Conservation (phyloP, 106 monocot genomes). For the Apostasia shenzhenica region DNA sequence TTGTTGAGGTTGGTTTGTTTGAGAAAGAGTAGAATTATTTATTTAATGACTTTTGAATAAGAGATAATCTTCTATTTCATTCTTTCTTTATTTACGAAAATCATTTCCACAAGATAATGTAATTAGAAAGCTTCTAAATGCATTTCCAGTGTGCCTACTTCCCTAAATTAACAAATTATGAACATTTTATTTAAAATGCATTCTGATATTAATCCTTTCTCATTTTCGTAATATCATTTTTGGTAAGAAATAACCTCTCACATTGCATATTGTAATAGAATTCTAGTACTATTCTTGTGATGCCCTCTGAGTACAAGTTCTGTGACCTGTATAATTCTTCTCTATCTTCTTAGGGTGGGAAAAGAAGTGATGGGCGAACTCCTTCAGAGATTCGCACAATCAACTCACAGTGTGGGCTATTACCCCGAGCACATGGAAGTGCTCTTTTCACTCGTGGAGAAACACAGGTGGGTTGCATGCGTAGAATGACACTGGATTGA, state of each 20-base stretch:
- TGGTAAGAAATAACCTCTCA: no score
- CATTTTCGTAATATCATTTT: neutral
- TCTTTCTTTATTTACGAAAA: no score
- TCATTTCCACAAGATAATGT: no score
- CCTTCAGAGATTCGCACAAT: conserved; percentile 79
- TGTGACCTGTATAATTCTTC: neutral
- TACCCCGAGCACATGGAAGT: conserved; percentile 98
- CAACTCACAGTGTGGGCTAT: conserved; percentile 69
- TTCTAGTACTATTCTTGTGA: neutral
- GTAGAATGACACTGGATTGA: neutral
- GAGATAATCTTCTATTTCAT: no score
- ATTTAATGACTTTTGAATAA: no score
- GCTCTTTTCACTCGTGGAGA: conserved; percentile 94
- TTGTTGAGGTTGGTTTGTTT: conserved; percentile 66
- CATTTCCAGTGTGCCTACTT: no score
- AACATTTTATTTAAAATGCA: no score
- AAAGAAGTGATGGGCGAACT: conserved; percentile 86
- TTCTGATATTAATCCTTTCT: no score
- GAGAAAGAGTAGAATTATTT: no score
- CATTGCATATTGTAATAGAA: neutral
- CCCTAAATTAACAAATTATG: no score
- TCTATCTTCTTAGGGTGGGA: conserved; percentile 52
- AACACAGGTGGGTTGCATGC: conserved; percentile 61
- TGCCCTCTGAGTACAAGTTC: neutral
- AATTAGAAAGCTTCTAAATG: no score